Evolutionary conservation across 129 eudicot species (phyloP).

Genomic region (Helianthus annuus): HanXRQr2.0-SUNRISE NC_035444.2:19293049-19293548

Average conservation of each 20-base stretch:
- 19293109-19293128: constrained; percentile 77
- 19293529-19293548: not conserved
- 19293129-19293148: constrained; percentile 57
- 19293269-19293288: not conserved
- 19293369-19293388: too few species aligned
- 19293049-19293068: constrained; percentile 71
- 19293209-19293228: constrained; percentile 24
- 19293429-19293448: too few species aligned
- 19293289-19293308: not conserved
- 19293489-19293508: not conserved
- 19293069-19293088: constrained; percentile 61
- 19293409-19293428: too few species aligned
- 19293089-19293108: constrained; percentile 57
- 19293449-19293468: too few species aligned
- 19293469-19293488: not conserved
- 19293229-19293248: not conserved
- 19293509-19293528: too few species aligned
- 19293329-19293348: too few species aligned
- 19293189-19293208: constrained; percentile 66
- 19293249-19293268: not conserved
- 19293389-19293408: too few species aligned
- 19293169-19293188: constrained; percentile 69
- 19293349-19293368: too few species aligned
- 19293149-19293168: constrained; percentile 83
- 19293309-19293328: too few species aligned